A percentile compares a stretch with the other conserved stretches of the same genome.
These are phyloP conservation scores for Sugiyamaella americana DNA, from an alignment of 805 yeast genomes.

Conservation along the genomic window DNA sequence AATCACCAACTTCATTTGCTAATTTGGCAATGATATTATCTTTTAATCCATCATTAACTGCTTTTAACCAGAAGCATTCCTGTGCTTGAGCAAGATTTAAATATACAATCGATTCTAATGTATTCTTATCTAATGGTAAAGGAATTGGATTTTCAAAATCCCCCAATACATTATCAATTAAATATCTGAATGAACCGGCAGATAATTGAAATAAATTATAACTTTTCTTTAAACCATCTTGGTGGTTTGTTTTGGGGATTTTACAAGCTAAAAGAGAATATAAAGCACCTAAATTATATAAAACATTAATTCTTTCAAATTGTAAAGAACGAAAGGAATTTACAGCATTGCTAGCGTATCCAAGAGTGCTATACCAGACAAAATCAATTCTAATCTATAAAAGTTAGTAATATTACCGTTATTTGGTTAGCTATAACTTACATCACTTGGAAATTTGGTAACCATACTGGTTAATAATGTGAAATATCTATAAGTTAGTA, in stretches of 20 bases:
- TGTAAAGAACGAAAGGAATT: conserved; percentile 42
- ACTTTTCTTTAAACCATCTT: conserved; percentile 42
- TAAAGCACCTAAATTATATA: conserved; percentile 64
- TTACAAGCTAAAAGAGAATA: conserved; percentile 51
- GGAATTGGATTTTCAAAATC: conserved; percentile 27
- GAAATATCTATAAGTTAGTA: conserved; percentile 19
- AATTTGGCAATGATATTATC: conserved; percentile 59
- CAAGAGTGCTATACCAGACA: conserved; percentile 68
- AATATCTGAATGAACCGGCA: conserved; percentile 56
- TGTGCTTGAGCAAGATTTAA: conserved; percentile 80
- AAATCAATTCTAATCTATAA: conserved; percentile 39
- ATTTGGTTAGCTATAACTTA: conserved; percentile 19
- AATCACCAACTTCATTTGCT: conserved; percentile 55
- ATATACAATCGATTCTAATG: conserved; percentile 44
- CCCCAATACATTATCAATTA: conserved; percentile 27
- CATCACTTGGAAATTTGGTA: conserved; percentile 58
- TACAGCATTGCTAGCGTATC: conserved; percentile 47
- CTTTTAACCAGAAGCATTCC: conserved; percentile 77
- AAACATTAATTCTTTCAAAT: conserved; percentile 56
- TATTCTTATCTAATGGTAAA: conserved; percentile 45
- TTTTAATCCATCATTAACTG: conserved; percentile 45
- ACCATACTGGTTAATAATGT: conserved; percentile 16
- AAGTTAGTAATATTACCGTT: conserved; percentile 1
- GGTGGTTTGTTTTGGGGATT: conserved; percentile 32
- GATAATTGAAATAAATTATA: conserved; percentile 61